Percentiles rank a stretch among this genome's conserved stretches.
These are phyloP conservation scores for Suhomyces kilbournensis DNA, from an alignment of 805 yeast species.

Conservation along the genomic window DNA sequence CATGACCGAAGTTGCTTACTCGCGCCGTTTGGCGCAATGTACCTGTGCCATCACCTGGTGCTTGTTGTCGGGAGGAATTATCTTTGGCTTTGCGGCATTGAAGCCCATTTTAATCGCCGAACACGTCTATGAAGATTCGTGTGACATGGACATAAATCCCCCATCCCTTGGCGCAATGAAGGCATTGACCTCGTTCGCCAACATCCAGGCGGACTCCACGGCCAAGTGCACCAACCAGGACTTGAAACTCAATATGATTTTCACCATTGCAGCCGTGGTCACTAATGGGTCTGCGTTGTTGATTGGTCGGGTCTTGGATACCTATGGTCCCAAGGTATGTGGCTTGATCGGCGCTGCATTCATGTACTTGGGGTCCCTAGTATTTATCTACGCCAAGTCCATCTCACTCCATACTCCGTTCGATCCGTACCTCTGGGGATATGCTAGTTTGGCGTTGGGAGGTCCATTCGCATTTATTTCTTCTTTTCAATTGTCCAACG, in stretches of 20 bases:
- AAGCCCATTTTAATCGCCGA: slow-evolving; percentile 78
- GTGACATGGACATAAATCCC: slow-evolving; percentile 33
- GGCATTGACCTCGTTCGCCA: not conserved
- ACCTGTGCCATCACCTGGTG: slow-evolving; percentile 83
- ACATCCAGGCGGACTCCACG: slow-evolving; percentile 4
- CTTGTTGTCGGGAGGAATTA: slow-evolving; percentile 85
- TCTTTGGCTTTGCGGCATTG: slow-evolving; percentile 93
- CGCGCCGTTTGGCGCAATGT: slow-evolving; percentile 23
- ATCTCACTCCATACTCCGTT: slow-evolving; percentile 20
- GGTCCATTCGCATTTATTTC: slow-evolving; percentile 59
- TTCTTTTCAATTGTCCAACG: slow-evolving; percentile 54
- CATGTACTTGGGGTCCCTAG: slow-evolving; percentile 43
- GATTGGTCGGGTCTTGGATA: slow-evolving; percentile 49
- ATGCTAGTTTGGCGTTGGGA: slow-evolving; percentile 52
- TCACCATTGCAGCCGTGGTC: slow-evolving; percentile 54
- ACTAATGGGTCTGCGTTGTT: slow-evolving; percentile 53
- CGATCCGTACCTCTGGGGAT: slow-evolving; percentile 54
- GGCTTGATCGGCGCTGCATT: slow-evolving; percentile 51
- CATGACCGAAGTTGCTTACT: slow-evolving; percentile 11
- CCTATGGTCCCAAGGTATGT: slow-evolving; percentile 51
- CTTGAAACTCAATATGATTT: slow-evolving; percentile 55
- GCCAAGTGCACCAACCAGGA: slow-evolving; percentile 52
- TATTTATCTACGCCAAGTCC: slow-evolving; percentile 42
- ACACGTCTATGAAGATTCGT: slow-evolving; percentile 67
- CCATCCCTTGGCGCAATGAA: slow-evolving; percentile 3